These are phyloP conservation scores for Lathyrus oleraceus DNA, from an alignment of 306 rosid genomes.

Conservation along the genomic window DNA sequence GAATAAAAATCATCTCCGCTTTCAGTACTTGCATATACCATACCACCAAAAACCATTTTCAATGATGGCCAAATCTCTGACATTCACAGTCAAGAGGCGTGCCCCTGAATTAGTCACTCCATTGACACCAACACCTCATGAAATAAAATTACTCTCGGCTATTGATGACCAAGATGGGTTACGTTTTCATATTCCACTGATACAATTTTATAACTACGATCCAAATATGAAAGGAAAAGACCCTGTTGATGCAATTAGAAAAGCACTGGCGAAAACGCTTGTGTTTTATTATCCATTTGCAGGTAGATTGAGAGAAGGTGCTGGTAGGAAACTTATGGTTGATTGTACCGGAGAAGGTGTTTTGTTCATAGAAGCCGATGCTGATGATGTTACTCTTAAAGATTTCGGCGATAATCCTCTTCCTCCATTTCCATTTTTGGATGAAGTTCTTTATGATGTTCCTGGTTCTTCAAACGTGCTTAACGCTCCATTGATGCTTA, in stretches of 20 bases:
- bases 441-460: neutral
- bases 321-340: neutral
- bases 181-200: neutral
- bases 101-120: neutral
- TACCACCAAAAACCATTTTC: too few species aligned
- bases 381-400: neutral
- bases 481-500: neutral
- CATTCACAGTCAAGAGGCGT: neutral
- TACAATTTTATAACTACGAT: neutral
- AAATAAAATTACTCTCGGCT: neutral
- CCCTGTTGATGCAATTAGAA: neutral
- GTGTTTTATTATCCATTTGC: slow-evolving; percentile 7
- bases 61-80: neutral
- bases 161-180: neutral
- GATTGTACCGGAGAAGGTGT: too few species aligned
- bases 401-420: neutral
- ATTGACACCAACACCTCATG: neutral
- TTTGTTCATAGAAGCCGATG: too few species aligned
- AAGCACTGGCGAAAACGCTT: neutral
- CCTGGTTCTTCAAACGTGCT: neutral
- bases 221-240: neutral
- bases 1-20: too few species aligned
- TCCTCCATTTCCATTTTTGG: neutral
- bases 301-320: neutral
- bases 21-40: too few species aligned